Evolutionary conservation across 495 filamentous ascomycete species (phyloP).

Genomic region (Aspergillus sparsus): DNA sequence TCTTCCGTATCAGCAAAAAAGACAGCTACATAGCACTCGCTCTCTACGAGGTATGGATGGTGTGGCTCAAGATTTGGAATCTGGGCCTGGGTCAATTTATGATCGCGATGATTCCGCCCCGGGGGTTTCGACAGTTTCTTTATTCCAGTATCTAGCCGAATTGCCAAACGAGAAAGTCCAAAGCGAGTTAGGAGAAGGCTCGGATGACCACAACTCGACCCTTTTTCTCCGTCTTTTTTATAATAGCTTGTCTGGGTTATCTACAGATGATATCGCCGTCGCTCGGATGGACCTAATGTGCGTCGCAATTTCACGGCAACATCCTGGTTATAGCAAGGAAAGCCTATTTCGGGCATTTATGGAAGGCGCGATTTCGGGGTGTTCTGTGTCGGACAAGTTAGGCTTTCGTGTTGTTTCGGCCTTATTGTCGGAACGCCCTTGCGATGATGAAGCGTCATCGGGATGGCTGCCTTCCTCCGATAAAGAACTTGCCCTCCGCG

Average conservation of each 20-base stretch:
- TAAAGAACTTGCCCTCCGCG: constrained; percentile 43
- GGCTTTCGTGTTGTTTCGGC: constrained; percentile 39
- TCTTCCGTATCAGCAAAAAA: constrained; percentile 21
- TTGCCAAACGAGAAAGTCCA: constrained; percentile 34
- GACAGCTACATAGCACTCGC: constrained; percentile 19
- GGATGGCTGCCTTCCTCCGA: constrained; percentile 29
- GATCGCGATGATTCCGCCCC: constrained; percentile 8
- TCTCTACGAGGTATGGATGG: not conserved
- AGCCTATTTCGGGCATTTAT: constrained; percentile 32
- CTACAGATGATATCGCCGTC: constrained; percentile 32
- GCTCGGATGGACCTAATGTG: constrained; percentile 38
- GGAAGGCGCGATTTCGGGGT: constrained; percentile 34
- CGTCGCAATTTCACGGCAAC: constrained; percentile 39
- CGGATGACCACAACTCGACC: constrained; percentile 46
- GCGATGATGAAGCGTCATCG: constrained; percentile 10
- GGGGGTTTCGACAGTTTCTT: constrained; percentile 23
- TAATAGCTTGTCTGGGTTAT: constrained; percentile 31
- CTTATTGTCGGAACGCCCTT: constrained; percentile 34
- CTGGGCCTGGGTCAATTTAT: constrained; percentile 9
- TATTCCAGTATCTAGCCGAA: constrained; percentile 39
- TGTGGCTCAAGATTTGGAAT: not conserved
- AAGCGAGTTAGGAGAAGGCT: constrained; percentile 42
- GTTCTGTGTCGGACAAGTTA: constrained; percentile 37
- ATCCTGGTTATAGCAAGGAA: constrained; percentile 42
- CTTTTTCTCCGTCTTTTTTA: constrained; percentile 52